These are phyloP conservation scores for Pyrus hybrid DNA, from an alignment of 331 rosid species.

Conservation along the genomic window DNA sequence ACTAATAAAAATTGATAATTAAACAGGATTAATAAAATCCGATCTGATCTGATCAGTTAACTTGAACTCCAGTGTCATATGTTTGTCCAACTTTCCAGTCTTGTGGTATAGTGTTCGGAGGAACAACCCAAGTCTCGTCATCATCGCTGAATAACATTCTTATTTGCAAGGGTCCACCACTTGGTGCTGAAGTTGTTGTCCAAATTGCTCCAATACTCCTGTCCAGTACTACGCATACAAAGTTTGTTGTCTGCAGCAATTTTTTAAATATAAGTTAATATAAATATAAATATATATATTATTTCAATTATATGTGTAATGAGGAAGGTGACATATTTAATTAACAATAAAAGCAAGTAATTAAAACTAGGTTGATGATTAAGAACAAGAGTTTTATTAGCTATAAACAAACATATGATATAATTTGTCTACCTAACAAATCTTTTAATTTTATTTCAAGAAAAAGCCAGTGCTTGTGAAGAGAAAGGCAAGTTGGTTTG, in stretches of 20 bases:
- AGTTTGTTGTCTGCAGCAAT: conserved; percentile 53
- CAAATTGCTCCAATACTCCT: conserved; percentile 75
- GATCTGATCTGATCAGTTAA: conserved; percentile 18
- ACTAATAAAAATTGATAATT: not conserved
- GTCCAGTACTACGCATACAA: conserved; percentile 64
- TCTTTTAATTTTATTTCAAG: no score
- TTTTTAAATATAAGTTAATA: not conserved
- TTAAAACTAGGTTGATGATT: not conserved
- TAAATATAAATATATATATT: no score
- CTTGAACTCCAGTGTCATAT: conserved; percentile 84
- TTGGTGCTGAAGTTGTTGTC: conserved; percentile 67
- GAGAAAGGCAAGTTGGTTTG: no score
- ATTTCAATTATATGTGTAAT: not conserved
- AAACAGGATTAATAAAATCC: not conserved
- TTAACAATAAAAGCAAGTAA: not conserved
- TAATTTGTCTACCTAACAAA: not conserved
- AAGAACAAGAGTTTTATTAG: not conserved
- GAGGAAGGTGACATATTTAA: not conserved
- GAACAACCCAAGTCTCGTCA: conserved; percentile 72
- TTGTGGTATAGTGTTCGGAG: conserved; percentile 57
- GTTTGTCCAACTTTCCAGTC: conserved; percentile 76
- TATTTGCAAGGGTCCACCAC: conserved; percentile 76
- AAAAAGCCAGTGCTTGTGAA: no score
- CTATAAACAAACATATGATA: not conserved
- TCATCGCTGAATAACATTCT: conserved; percentile 74